Percentiles rank a stretch among this genome's conserved stretches.
Conservation (phyloP, 2,329 filamentous ascomycete genomes). For the Nothopassalora personata region DNA sequence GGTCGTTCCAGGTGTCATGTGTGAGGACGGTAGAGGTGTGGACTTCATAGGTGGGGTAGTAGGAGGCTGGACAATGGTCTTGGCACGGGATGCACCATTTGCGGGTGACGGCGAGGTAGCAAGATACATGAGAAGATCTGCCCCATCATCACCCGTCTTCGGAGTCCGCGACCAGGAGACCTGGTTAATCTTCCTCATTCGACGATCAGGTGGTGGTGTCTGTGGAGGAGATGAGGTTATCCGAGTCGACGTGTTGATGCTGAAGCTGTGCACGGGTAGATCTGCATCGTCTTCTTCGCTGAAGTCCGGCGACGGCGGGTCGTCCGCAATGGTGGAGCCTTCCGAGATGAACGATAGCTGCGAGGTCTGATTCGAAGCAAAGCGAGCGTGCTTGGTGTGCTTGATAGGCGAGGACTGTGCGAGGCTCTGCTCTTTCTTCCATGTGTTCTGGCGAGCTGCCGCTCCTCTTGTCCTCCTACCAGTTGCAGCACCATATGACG, state of each 20-base stretch:
- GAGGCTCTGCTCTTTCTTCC: conserved; percentile 72
- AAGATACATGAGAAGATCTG: conserved; percentile 79
- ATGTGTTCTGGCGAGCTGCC: conserved; percentile 50
- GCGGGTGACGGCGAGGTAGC: conserved; percentile 88
- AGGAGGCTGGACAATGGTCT: conserved; percentile 44
- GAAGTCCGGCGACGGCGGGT: conserved; percentile 54
- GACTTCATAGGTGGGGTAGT: conserved; percentile 51
- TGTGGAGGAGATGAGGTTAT: conserved; percentile 72
- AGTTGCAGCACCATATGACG: conserved; percentile 28
- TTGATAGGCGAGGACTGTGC: conserved; percentile 84
- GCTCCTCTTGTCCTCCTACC: conserved; percentile 29
- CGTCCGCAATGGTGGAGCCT: conserved; percentile 61
- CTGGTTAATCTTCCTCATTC: conserved; percentile 38
- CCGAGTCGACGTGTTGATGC: conserved; percentile 43
- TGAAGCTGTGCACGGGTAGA: conserved; percentile 70
- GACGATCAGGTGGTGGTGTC: conserved; percentile 60
- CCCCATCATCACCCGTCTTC: conserved; percentile 70
- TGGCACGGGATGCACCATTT: conserved; percentile 32
- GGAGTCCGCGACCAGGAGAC: conserved; percentile 43
- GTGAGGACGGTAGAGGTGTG: conserved; percentile 67
- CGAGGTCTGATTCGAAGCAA: conserved; percentile 63
- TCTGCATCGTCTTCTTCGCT: conserved; percentile 79
- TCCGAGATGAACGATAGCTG: conserved; percentile 75
- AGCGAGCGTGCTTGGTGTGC: conserved; percentile 66
- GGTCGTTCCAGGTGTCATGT: conserved; percentile 77